These are phyloP conservation scores for Stellera chamaejasme DNA, from an alignment of 345 rosid genomes.

Conservation along the genomic window DNA sequence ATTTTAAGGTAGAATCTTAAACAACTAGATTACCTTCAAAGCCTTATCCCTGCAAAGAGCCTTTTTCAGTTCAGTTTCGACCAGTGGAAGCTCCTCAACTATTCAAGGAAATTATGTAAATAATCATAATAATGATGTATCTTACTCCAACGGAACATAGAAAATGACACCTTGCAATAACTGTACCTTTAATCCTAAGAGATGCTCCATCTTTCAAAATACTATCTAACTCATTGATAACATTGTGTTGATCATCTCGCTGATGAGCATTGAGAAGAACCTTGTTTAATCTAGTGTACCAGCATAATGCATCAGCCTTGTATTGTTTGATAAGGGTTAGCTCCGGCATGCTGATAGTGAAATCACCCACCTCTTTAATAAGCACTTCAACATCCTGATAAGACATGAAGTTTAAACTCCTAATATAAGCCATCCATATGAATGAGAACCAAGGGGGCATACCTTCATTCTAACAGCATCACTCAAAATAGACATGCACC, in stretches of 20 bases:
- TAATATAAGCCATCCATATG: not conserved
- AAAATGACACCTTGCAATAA: slow-evolving; percentile 1
- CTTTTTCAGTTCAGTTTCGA: slow-evolving; percentile 78
- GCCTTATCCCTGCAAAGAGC: slow-evolving; percentile 79
- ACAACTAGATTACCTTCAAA: slow-evolving; percentile 34
- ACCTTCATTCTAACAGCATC: slow-evolving; percentile 55
- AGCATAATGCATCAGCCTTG: slow-evolving; percentile 39
- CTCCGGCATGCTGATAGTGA: slow-evolving; percentile 54
- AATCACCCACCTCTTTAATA: slow-evolving; percentile 43
- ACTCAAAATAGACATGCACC: slow-evolving; percentile 44
- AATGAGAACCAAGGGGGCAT: slow-evolving; percentile 8
- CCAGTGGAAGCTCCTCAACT: slow-evolving; percentile 65
- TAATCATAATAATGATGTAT: not conserved
- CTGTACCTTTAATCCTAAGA: slow-evolving; percentile 66
- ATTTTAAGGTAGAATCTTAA: slow-evolving; percentile 6
- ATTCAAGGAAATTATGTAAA: slow-evolving; percentile 14
- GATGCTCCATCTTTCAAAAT: slow-evolving; percentile 57
- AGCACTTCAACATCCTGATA: slow-evolving; percentile 56
- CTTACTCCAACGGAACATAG: slow-evolving; percentile 6
- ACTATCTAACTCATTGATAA: slow-evolving; percentile 52
- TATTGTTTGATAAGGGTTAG: slow-evolving; percentile 63
- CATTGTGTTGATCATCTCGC: slow-evolving; percentile 49
- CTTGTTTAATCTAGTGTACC: slow-evolving; percentile 47
- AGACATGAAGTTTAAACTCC: slow-evolving; percentile 10
- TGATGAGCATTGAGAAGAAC: slow-evolving; percentile 40